phyloP scores from a whole-genome alignment of 1,284 basidiomycete species.

The Coniferiporia weirii region DNA sequence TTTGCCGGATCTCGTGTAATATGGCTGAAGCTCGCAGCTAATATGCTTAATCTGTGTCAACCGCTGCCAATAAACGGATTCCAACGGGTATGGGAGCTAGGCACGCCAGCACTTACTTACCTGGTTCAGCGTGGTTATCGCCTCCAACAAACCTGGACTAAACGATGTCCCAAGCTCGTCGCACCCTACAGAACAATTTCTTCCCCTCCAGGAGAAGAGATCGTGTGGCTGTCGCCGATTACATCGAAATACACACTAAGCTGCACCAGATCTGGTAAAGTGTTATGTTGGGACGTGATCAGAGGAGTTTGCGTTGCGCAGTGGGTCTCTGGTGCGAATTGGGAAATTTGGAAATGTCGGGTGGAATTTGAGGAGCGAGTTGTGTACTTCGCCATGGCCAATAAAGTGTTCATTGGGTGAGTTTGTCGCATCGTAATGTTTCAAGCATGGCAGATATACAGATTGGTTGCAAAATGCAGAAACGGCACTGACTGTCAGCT shows the following conservation, averaged over 20 bases:
- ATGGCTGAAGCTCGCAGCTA: constrained; percentile 55
- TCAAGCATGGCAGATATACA: background rate
- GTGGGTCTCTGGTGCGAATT: constrained; percentile 59
- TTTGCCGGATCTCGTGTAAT: constrained; percentile 60
- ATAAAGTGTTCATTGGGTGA: constrained; percentile 41
- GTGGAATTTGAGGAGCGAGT: constrained; percentile 67
- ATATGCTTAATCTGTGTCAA: constrained; percentile 56
- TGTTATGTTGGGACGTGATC: constrained; percentile 72
- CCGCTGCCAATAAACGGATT: constrained; percentile 65
- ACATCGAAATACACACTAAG: constrained; percentile 68
- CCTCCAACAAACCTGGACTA: constrained; percentile 37
- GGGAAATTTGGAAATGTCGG: constrained; percentile 73
- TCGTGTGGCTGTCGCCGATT: constrained; percentile 72
- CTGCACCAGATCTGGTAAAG: constrained; percentile 65
- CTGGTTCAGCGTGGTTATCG: constrained; percentile 56
- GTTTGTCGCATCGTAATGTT: background rate
- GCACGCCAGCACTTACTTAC: constrained; percentile 50
- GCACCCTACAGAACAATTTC: constrained; percentile 59
- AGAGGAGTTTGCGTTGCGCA: constrained; percentile 53
- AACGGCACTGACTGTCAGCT: constrained; percentile 17
- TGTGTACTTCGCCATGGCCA: constrained; percentile 72
- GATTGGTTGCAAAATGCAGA: constrained; percentile 3
- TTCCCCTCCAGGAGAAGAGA: constrained; percentile 57
- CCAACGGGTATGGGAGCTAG: constrained; percentile 56
- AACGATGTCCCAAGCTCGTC: constrained; percentile 20